phyloP scores from a whole-genome alignment of 2,329 filamentous ascomycete genomes.

The Macroventuria anomochaeta region DNA sequence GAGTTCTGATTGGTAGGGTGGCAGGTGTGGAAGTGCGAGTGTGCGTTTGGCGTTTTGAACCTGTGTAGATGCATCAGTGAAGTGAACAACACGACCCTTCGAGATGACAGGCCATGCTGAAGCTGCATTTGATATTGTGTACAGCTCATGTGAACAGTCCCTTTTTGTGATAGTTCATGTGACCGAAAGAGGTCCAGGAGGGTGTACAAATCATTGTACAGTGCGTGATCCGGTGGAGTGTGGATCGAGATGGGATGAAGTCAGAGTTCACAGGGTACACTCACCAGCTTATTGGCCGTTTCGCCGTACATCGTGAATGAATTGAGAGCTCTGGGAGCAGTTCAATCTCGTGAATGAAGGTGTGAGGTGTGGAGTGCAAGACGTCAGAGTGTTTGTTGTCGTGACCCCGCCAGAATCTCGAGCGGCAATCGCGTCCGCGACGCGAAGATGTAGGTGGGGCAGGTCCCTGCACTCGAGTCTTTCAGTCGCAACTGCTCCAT shows the following conservation, averaged over 20 bases:
- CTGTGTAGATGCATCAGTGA: slow-evolving; percentile 53
- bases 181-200: not conserved
- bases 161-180: not conserved
- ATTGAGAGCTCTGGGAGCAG: not conserved
- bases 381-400: slow-evolving; percentile 11
- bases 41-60: slow-evolving; percentile 96
- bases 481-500: slow-evolving; percentile 11
- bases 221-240: not conserved
- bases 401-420: slow-evolving; percentile 6
- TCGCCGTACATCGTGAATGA: slow-evolving; percentile 79
- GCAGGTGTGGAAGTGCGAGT: slow-evolving; percentile 82
- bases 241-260: not conserved
- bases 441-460: slow-evolving; percentile 22
- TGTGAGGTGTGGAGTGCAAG: not conserved
- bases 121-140: too few relatives aligned
- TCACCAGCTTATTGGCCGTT: slow-evolving; percentile 81
- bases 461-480: slow-evolving; percentile 25
- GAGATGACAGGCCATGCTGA: not conserved
- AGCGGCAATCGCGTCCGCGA: slow-evolving; percentile 24
- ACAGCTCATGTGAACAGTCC: too few relatives aligned
- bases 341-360: not conserved
- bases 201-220: not conserved
- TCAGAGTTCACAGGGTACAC: slow-evolving; percentile 21
- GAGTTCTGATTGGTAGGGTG: slow-evolving; percentile 89
- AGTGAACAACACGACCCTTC: not conserved